A percentile compares a stretch with the other conserved stretches of the same genome.
Evolutionary conservation across 2,329 filamentous ascomycete genomes (phyloP).

Genomic region (Aspergillus fijiensis): DNA sequence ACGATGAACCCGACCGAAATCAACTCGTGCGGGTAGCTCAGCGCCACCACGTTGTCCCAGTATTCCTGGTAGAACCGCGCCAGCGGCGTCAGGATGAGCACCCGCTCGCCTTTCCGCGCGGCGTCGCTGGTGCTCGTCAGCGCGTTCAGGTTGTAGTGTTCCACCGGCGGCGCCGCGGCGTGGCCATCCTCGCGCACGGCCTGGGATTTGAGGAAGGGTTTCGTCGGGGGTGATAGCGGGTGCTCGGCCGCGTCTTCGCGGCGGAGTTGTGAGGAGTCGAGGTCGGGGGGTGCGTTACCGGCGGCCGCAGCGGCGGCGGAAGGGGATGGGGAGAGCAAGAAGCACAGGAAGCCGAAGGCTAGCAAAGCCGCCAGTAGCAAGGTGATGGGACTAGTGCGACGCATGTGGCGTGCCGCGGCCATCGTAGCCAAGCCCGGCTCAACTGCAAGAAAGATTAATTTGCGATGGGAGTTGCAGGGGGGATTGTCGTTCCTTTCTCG

Average conservation of each 20-base stretch:
- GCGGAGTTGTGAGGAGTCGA: constrained; percentile 47
- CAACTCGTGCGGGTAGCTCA: constrained; percentile 88
- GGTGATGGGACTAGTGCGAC: constrained; percentile 76
- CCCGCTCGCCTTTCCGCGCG: constrained; percentile 73
- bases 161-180: constrained; percentile 73
- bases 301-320: constrained; percentile 49
- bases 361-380: constrained; percentile 69
- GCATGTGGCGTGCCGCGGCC: constrained; percentile 66
- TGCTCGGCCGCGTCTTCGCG: constrained; percentile 63
- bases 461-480: not conserved
- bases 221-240: constrained; percentile 70
- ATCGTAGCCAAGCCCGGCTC: constrained; percentile 40
- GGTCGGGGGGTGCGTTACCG: constrained; percentile 40
- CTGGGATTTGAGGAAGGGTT: constrained; percentile 69
- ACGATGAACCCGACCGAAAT: constrained; percentile 96
- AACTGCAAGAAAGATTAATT: not conserved
- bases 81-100: constrained; percentile 90
- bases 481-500: not conserved
- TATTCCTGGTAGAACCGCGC: constrained; percentile 91
- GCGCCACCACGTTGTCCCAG: constrained; percentile 86
- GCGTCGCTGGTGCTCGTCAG: constrained; percentile 79
- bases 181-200: constrained; percentile 47
- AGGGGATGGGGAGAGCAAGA: constrained; percentile 50
- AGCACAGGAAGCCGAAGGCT: constrained; percentile 66
- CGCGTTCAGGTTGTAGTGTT: constrained; percentile 93